Evolutionary conservation across 306 rosid species (phyloP).

Genomic region (Crataegus laevigata): DNA sequence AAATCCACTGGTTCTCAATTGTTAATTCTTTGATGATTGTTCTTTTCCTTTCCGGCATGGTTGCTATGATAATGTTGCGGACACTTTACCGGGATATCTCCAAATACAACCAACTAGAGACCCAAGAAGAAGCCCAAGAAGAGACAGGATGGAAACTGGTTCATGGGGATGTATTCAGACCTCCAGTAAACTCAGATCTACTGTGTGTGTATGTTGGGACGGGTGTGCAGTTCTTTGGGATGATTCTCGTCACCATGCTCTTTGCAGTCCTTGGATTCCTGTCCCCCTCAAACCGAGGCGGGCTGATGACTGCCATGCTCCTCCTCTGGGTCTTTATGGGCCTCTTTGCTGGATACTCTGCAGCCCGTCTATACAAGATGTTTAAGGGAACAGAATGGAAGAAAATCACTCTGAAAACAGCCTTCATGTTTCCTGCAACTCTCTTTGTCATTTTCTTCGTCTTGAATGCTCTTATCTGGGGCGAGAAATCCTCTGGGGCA

Average conservation of each 20-base stretch:
- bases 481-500: slow-evolving; percentile 82
- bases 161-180: slow-evolving; percentile 81
- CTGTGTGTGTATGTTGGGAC: slow-evolving; percentile 83
- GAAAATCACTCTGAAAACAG: slow-evolving; percentile 59
- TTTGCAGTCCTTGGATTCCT: slow-evolving; percentile 86
- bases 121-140: slow-evolving; percentile 91
- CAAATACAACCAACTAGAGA: slow-evolving; percentile 80
- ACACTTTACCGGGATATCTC: slow-evolving; percentile 95
- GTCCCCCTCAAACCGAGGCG: slow-evolving; percentile 90
- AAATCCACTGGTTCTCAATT: slow-evolving; percentile 96
- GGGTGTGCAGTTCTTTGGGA: slow-evolving; percentile 86
- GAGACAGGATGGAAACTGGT: slow-evolving; percentile 93
- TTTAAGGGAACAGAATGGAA: slow-evolving; percentile 88
- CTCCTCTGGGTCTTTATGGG: slow-evolving; percentile 94
- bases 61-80: slow-evolving; percentile 95
- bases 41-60: slow-evolving; percentile 87
- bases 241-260: slow-evolving; percentile 80
- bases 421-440: slow-evolving; percentile 64
- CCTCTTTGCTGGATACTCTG: slow-evolving; percentile 61
- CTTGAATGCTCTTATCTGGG: slow-evolving; percentile 89
- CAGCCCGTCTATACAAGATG: slow-evolving; percentile 56
- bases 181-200: slow-evolving; percentile 68
- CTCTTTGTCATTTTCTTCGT: slow-evolving; percentile 65
- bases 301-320: slow-evolving; percentile 86
- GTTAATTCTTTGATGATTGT: slow-evolving; percentile 86